Base-by-base conservation (phyloP, 2,329 filamentous ascomycete genomes). In the Trichoderma guizhouense region DNA sequence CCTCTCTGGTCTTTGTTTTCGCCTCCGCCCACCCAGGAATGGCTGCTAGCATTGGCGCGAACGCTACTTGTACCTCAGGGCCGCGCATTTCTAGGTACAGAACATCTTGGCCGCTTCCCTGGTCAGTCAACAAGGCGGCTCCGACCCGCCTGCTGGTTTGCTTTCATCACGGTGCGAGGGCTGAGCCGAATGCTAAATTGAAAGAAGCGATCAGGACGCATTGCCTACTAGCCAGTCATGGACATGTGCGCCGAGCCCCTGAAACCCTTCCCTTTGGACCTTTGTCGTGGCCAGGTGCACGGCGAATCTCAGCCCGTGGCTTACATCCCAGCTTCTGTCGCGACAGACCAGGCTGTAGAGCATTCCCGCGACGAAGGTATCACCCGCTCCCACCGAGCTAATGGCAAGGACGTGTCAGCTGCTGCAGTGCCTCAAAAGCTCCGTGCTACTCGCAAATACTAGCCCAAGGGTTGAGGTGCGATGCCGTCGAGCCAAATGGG, bases 301-400 rank as follows among this genome's bases (percentile, higher is more conserved):
- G 61, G 90, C 90, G 80, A 92, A 91, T 36, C 77, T 79, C 73
- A 92, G 78, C 76, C 85, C 88, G 71, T 80, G 78, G 65, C 80
- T 75, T 61, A 85, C 76, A 75, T 81, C 79, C 88, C 88, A 90
- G 74, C 86, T 81, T 9, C 80, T 76, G 57, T 77, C 75, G 74
- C 85, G 85, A 77, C 84, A 87, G 71, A 86, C 80, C 73, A 92
- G 79, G 43, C 84, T 86, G 80, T 90, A 93, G 63, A 94, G 81
- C 79, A 92, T 89, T 72, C 91, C 91, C 39, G 91, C 92, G 74
- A 92, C 88, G 77, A 94, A 94, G 0, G 92, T 93, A 77, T 94
- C 92, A 75, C 92, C 92, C 57, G 92, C 92, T 69, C 92, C 92
- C 73, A 93, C 87, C 7, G 91, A 86, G 78, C 91, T 93, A 78